phyloP scores from a whole-genome alignment of 2,329 filamentous ascomycete genomes.

The Colletotrichum chlorophyti region DNA sequence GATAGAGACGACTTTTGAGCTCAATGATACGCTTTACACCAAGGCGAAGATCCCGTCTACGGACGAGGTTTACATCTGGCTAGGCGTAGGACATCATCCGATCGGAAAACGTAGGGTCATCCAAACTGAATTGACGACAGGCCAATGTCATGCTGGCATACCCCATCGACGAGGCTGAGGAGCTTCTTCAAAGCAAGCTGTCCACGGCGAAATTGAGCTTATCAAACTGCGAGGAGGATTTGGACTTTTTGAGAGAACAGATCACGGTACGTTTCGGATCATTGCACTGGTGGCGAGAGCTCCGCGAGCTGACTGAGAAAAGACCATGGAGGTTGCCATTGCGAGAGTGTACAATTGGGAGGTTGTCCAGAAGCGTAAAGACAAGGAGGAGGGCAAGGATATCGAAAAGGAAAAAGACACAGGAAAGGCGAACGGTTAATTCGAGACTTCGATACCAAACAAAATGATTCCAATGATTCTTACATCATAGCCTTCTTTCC shows the following conservation, averaged over 20 bases:
- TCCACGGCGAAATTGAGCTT: constrained; percentile 80
- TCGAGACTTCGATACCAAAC: constrained; percentile 19
- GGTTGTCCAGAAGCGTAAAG: constrained; percentile 92
- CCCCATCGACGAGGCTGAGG: constrained; percentile 85
- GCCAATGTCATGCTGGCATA: constrained; percentile 99
- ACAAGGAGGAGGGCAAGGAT: constrained; percentile 71
- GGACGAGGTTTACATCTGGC: constrained; percentile 94
- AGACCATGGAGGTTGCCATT: constrained; percentile 96
- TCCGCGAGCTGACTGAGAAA: constrained; percentile 26
- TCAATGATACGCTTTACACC: constrained; percentile 94
- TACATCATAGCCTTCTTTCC: no score
- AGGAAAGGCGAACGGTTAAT: constrained; percentile 41
- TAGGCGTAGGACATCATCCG: constrained; percentile 68
- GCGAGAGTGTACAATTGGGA: constrained; percentile 99
- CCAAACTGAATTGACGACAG: constrained; percentile 48
- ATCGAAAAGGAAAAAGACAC: constrained; percentile 47
- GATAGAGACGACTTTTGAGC: constrained; percentile 91
- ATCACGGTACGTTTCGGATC: constrained; percentile 74
- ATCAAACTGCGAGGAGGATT: constrained; percentile 91
- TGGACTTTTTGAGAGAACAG: constrained; percentile 94
- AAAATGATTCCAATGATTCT: constrained; percentile 12
- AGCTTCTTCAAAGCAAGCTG: constrained; percentile 79
- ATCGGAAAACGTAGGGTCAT: neutral
- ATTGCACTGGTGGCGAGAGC: no score
- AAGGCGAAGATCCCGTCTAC: constrained; percentile 83